These are phyloP conservation scores for Starmera caribaea DNA, from an alignment of 805 yeast species.

Conservation along the genomic window DNA sequence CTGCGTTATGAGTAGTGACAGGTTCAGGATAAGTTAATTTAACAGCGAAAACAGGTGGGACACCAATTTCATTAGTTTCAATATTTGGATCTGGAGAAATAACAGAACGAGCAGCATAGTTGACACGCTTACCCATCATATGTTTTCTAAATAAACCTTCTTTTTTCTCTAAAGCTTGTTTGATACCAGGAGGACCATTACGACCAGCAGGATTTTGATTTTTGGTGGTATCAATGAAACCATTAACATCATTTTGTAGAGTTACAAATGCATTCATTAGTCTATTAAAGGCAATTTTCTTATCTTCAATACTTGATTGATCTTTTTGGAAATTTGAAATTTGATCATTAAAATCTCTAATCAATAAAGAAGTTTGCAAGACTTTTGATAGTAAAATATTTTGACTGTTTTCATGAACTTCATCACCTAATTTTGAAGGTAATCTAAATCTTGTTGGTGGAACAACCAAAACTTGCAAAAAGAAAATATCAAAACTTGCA, in stretches of 20 bases:
- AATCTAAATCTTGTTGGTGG: constrained; percentile 96
- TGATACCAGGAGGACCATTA: constrained; percentile 84
- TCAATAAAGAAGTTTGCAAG: constrained; percentile 67
- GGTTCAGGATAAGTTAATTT: constrained; percentile 98
- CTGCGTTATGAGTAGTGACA: constrained; percentile 84
- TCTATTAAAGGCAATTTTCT: constrained; percentile 72
- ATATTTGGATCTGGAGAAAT: constrained; percentile 98
- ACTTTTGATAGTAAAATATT: constrained; percentile 80
- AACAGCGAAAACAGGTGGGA: constrained; percentile 96
- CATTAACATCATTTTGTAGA: constrained; percentile 90
- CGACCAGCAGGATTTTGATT: constrained; percentile 61
- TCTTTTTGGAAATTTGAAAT: constrained; percentile 54
- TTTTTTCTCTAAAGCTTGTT: constrained; percentile 95
- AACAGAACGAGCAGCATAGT: constrained; percentile 97
- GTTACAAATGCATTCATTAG: constrained; percentile 95
- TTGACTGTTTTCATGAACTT: constrained; percentile 88
- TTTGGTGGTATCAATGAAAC: constrained; percentile 86
- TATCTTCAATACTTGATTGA: constrained; percentile 54
- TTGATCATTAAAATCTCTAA: constrained; percentile 85
- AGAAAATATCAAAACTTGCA: constrained; percentile 73
- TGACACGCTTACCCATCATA: constrained; percentile 99
- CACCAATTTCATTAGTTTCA: constrained; percentile 97
- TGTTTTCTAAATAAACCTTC: constrained; percentile 98
- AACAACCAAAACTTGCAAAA: constrained; percentile 78
- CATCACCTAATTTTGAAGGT: constrained; percentile 96